phyloP scores from a whole-genome alignment of 2,329 filamentous ascomycete species.

The Fusarium robinianum region DNA sequence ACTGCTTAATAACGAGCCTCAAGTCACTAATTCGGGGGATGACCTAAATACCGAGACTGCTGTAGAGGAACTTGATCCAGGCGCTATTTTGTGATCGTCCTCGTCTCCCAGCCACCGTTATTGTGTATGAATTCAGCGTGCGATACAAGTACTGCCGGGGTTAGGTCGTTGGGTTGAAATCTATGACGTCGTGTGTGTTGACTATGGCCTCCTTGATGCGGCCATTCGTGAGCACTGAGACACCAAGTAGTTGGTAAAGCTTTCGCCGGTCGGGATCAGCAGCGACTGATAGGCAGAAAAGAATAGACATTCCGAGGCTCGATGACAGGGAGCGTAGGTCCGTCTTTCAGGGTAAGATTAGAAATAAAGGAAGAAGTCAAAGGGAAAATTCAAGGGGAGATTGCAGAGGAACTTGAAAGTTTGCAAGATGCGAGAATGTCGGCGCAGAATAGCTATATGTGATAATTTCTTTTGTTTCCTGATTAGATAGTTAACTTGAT shows the following conservation, averaged over 20 bases:
- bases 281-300: conserved; percentile 12
- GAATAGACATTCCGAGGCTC: conserved; percentile 9
- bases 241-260: neutral
- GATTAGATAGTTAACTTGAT: too few species aligned
- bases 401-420: neutral
- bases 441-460: neutral
- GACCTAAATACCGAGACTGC: neutral
- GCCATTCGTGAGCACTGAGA: neutral
- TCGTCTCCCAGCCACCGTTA: neutral
- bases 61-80: conserved; percentile 4
- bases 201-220: conserved; percentile 2
- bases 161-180: neutral
- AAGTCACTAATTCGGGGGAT: conserved; percentile 4
- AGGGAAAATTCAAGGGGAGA: neutral
- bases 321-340: neutral
- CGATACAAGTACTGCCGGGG: neutral
- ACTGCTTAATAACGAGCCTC: neutral
- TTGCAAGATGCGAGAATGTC: neutral
- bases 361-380: neutral
- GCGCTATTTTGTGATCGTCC: neutral
- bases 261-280: neutral
- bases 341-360: neutral
- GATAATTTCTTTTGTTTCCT: too few species aligned
- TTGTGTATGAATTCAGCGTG: conserved; percentile 7
- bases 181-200: neutral